Percentiles rank a stretch among this genome's conserved stretches.
These are phyloP conservation scores for Kuraishia piskuri DNA, from an alignment of 805 yeast genomes.

Conservation along the genomic window DNA sequence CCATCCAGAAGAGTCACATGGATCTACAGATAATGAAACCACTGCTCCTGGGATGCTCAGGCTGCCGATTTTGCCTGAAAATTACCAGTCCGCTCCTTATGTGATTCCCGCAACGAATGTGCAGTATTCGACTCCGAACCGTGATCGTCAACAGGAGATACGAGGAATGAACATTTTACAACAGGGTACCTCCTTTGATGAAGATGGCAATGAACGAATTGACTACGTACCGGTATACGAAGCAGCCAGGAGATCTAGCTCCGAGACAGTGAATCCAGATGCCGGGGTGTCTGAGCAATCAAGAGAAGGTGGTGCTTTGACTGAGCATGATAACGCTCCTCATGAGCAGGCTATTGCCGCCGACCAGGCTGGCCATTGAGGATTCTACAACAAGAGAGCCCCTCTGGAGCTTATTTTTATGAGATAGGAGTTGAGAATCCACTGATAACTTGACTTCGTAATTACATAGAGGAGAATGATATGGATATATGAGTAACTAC, in stretches of 20 bases:
- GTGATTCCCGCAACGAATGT: background rate
- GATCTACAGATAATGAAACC: background rate
- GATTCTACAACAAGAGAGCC: too few relatives aligned
- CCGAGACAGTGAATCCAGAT: background rate
- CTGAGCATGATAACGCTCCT: background rate
- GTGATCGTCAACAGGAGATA: background rate
- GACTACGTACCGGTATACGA: slow-evolving; percentile 6
- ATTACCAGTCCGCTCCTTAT: background rate
- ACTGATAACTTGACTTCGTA: too few relatives aligned
- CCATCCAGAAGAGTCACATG: background rate
- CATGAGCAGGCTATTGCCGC: background rate
- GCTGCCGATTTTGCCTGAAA: background rate
- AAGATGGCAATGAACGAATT: slow-evolving; percentile 1
- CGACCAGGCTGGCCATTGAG: background rate
- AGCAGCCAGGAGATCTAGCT: background rate
- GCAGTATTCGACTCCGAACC: background rate
- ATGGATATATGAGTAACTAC: too few relatives aligned
- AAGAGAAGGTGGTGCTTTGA: background rate
- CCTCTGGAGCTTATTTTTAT: too few relatives aligned
- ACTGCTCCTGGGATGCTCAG: background rate
- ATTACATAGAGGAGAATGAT: too few relatives aligned
- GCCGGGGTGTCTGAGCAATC: background rate
- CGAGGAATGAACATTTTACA: background rate
- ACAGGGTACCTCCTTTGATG: background rate
- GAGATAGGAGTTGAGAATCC: too few relatives aligned